These are phyloP conservation scores for Ceratocystis variospora DNA, from an alignment of 2,329 filamentous ascomycete species.

Conservation along the genomic window DNA sequence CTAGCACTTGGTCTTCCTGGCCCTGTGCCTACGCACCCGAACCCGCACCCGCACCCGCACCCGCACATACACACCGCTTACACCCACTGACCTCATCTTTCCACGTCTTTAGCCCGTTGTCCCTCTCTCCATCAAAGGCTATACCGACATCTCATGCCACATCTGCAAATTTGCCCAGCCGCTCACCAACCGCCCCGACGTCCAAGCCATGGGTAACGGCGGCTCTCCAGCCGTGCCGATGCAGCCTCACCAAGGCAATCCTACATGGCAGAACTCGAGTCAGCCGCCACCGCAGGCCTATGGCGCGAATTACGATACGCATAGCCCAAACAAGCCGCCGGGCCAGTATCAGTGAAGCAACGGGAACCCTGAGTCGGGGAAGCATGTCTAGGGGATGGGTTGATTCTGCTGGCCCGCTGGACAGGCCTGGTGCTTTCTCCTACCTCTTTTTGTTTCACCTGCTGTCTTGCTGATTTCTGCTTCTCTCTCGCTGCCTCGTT, in stretches of 20 bases:
- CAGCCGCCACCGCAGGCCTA: constrained; percentile 20
- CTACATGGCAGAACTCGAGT: constrained; percentile 25
- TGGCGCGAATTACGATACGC: constrained; percentile 18
- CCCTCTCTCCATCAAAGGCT: constrained; percentile 53
- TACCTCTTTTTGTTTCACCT: neutral
- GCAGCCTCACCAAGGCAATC: constrained; percentile 20
- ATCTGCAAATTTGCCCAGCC: constrained; percentile 66
- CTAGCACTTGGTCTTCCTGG: constrained; percentile 24
- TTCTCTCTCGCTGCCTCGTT: neutral
- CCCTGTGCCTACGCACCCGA: constrained; percentile 57
- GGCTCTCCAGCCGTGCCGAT: constrained; percentile 24
- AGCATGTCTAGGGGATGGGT: neutral
- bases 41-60: constrained; percentile 39
- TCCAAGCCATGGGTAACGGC: constrained; percentile 37
- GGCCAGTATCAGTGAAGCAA: constrained; percentile 12
- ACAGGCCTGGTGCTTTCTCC: too few relatives aligned
- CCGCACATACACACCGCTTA: constrained; percentile 34
- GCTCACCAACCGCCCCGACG: constrained; percentile 42
- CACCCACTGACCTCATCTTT: constrained; percentile 20
- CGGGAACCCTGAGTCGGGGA: neutral
- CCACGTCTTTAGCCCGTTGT: constrained; percentile 44
- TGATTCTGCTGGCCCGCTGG: neutral
- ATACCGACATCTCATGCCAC: constrained; percentile 56
- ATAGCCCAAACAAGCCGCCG: constrained; percentile 11
- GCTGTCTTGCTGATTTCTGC: neutral